These are phyloP conservation scores for Fragaria nilgerrensis DNA, from an alignment of 306 rosid genomes.

Conservation along the genomic window DNA sequence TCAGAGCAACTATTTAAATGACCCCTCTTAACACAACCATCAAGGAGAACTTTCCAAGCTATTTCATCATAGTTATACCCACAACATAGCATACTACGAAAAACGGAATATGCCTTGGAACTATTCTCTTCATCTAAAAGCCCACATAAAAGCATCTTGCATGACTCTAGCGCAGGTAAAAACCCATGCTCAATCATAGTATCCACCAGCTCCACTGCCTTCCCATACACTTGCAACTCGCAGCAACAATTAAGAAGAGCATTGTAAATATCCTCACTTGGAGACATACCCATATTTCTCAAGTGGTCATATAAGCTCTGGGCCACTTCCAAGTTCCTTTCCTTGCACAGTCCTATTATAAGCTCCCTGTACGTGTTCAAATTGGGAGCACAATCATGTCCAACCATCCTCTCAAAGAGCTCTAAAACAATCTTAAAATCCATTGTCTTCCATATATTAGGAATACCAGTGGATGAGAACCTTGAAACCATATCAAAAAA, in stretches of 20 bases:
- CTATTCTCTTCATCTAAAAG: constrained; percentile 45
- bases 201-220: constrained; percentile 56
- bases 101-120: constrained; percentile 41
- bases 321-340: constrained; percentile 42
- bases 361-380: constrained; percentile 53
- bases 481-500: no score
- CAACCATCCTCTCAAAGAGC: constrained; percentile 69
- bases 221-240: constrained; percentile 21
- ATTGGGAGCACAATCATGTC: constrained; percentile 45
- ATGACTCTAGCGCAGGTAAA: constrained; percentile 61
- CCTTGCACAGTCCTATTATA: constrained; percentile 71
- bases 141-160: constrained; percentile 63
- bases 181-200: constrained; percentile 52
- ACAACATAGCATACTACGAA: no score
- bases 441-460: constrained; percentile 56
- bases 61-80: no score
- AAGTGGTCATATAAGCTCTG: constrained; percentile 48
- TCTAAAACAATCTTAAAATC: constrained; percentile 52
- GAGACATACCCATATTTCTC: constrained; percentile 43
- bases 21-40: no score
- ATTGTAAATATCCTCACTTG: constrained; percentile 47
- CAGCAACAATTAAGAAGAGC: constrained; percentile 21
- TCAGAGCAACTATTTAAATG: no score
- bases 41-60: no score
- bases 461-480: constrained; percentile 20